Conservation (phyloP, 352 stramenopile species). For the Globisporangium cylindrosporum region DNA sequence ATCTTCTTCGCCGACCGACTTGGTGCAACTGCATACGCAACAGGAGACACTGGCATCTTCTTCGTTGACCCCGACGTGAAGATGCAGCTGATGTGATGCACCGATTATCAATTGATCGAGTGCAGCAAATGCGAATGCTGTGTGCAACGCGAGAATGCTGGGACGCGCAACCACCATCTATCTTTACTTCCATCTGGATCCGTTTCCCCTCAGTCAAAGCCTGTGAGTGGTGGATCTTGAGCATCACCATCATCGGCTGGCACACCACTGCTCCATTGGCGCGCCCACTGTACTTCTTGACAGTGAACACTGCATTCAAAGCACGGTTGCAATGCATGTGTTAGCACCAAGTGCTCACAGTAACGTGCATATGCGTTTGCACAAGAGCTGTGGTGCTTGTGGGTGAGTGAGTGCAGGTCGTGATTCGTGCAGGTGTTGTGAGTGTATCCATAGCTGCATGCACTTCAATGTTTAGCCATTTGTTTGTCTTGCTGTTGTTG, state of each 20-base stretch:
- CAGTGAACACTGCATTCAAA: not conserved
- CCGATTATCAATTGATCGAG: too few species aligned
- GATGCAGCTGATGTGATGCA: too few species aligned
- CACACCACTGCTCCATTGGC: not conserved
- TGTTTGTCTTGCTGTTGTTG: not conserved
- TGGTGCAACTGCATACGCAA: not conserved
- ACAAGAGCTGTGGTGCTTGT: not conserved
- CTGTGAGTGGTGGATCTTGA: not conserved
- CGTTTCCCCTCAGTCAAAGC: not conserved
- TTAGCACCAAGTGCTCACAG: not conserved
- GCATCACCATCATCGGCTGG: not conserved
- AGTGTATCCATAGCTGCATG: not conserved
- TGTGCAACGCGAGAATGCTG: too few species aligned
- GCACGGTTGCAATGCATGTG: not conserved
- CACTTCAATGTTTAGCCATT: slow-evolving; percentile 8
- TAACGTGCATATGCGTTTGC: not conserved
- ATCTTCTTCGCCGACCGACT: slow-evolving; percentile 5
- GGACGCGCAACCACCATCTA: not conserved
- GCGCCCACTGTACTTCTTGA: not conserved
- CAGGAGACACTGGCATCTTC: slow-evolving; percentile 16
- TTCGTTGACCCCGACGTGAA: not conserved
- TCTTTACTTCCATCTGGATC: not conserved
- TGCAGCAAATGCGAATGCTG: too few species aligned
- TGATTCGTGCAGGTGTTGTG: not conserved
- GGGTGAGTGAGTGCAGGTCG: not conserved